Base-by-base conservation (phyloP, 495 filamentous ascomycete species). In the Tuber borchii region DNA sequence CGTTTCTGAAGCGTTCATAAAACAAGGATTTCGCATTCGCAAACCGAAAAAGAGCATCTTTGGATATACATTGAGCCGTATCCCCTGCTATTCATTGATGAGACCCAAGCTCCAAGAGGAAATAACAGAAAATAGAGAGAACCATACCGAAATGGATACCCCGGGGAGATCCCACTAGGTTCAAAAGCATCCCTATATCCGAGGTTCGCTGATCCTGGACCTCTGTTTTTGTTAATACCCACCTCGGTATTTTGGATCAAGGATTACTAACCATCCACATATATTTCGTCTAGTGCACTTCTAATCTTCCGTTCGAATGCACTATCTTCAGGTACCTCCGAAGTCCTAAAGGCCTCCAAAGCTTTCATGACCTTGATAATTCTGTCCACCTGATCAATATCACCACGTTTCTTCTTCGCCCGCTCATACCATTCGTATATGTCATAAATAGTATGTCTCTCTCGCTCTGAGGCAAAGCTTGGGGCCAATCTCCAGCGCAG, bases 31-130 rank as follows among this genome's bases (percentile, higher is more conserved):
- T 37, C 34, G 34, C 34, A 37, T 37, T 37, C 34, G 34, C 34
- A 37, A 37, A 37, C 34, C 34, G 34, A 37, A 37, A 37, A 0
- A 80, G 83, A 0, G 84, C 83, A 31, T 87, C 86, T 43, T 85
- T 83, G 2, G 86, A 86, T 42, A 87, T 86, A 19, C 83, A 84
- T 76, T 87, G 86, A 0, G 85, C 86, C 0, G 85, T 86, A 71
- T 87, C 86, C 0, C 86, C 86, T 7, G 86, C 84, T 85, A 20
- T 34, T 61, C 12, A 37, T 40, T 8, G 3, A 22, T 68, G 26
- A 73, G 8, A 71, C 34, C 44, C 34, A 16, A 69, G 17, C 37
- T 44, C 51, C 16, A 65, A 20, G 5, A 51, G 37, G 19, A 7
- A 42, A 17, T 9, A 26, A 2, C 19, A 14, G n/a, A 8, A 42